Conservation (phyloP, 2,329 filamentous ascomycete species). For the Chaetomium strumarium region DNA sequence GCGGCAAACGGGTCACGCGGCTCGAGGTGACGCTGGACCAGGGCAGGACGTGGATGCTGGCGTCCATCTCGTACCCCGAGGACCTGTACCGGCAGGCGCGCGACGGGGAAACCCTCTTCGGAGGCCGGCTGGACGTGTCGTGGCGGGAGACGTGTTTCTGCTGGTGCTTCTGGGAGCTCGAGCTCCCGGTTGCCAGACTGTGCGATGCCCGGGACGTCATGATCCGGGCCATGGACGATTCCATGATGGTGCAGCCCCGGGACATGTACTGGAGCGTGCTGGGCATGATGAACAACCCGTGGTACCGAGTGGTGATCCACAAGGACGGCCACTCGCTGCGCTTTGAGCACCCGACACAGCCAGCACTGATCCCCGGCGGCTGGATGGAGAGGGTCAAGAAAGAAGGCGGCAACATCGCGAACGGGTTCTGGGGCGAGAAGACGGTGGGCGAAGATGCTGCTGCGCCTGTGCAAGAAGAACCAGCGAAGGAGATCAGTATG, state of each 20-base stretch:
- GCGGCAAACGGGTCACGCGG: conserved; percentile 74
- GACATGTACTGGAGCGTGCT: conserved; percentile 96
- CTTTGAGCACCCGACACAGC: conserved; percentile 87
- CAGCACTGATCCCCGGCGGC: conserved; percentile 68
- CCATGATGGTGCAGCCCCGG: conserved; percentile 76
- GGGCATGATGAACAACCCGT: conserved; percentile 98
- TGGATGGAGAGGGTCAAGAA: conserved; percentile 95
- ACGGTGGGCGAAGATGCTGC: conserved; percentile 45
- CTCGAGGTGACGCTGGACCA: conserved; percentile 80
- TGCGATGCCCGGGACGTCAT: conserved; percentile 64
- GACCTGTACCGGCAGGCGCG: conserved; percentile 67
- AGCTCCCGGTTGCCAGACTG: conserved; percentile 58
- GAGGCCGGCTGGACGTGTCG: conserved; percentile 71
- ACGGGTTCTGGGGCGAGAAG: conserved; percentile 80
- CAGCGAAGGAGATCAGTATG: conserved; percentile 67
- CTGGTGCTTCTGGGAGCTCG: conserved; percentile 87
- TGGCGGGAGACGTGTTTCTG: conserved; percentile 80
- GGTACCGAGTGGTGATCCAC: conserved; percentile 76
- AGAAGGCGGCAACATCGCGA: conserved; percentile 68
- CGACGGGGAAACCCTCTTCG: conserved; percentile 60
- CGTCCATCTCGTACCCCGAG: conserved; percentile 75
- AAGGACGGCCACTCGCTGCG: conserved; percentile 58
- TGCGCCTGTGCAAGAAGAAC: conserved; percentile 39
- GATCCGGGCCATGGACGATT: conserved; percentile 84
- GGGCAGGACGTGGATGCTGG: conserved; percentile 72